Conservation (phyloP, 2,329 filamentous ascomycete species). For the Ophiostoma sp. region DNA sequence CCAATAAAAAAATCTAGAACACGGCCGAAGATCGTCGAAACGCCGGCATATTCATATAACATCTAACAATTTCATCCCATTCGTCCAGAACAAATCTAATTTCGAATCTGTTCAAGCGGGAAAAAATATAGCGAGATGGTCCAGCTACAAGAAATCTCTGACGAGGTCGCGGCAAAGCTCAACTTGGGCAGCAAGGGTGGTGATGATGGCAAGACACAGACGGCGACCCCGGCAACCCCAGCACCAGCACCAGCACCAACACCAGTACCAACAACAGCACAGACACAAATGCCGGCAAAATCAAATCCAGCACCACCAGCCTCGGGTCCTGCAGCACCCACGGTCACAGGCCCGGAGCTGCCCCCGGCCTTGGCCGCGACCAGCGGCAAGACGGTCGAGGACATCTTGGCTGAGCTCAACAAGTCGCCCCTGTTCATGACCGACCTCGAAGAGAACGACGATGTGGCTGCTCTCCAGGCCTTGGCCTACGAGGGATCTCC, state of each 20-base stretch:
- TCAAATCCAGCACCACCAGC: not conserved
- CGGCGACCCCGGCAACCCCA: not conserved
- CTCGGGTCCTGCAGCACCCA: not conserved
- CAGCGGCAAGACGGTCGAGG: conserved; percentile 47
- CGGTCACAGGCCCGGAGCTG: conserved; percentile 37
- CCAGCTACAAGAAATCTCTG: conserved; percentile 26
- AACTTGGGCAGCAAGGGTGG: conserved; percentile 14
- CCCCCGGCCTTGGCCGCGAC: conserved; percentile 41
- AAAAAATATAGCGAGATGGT: conserved; percentile 20
- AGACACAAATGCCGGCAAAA: not conserved
- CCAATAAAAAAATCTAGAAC: conserved; percentile 11
- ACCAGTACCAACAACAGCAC: conserved; percentile 8
- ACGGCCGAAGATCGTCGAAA: no score
- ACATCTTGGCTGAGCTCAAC: conserved; percentile 53
- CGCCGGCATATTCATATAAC: no score
- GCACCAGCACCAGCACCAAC: not conserved
- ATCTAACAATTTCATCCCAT: no score
- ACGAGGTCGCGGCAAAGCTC: conserved; percentile 24
- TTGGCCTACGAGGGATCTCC: conserved; percentile 89
- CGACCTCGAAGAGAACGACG: conserved; percentile 75
- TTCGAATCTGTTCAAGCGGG: no score
- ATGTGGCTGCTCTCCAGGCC: conserved; percentile 80
- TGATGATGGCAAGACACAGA: not conserved
- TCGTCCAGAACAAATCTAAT: no score
- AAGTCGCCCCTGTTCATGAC: conserved; percentile 91